phyloP scores from a whole-genome alignment of 2,329 filamentous ascomycete species.

The Didymella segeticola region DNA sequence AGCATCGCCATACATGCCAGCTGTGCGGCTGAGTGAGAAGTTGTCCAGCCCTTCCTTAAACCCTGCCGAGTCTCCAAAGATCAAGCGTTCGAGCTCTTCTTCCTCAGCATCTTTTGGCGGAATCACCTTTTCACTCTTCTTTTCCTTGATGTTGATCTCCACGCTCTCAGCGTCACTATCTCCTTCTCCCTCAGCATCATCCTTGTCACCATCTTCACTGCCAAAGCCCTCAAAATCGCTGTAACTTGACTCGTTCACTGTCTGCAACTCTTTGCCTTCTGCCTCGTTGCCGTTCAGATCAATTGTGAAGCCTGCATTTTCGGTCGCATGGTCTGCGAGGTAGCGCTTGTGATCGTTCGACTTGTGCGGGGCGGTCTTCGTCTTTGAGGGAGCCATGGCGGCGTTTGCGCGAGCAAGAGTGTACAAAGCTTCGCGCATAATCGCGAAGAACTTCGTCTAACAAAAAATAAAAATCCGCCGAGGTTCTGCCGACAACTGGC shows the following conservation, averaged over 20 bases:
- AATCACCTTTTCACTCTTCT: slow-evolving; percentile 32
- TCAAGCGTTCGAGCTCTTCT: slow-evolving; percentile 82
- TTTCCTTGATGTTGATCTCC: slow-evolving; percentile 27
- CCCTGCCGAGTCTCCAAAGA: slow-evolving; percentile 85
- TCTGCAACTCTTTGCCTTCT: slow-evolving; percentile 33
- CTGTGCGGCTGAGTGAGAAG: slow-evolving; percentile 55
- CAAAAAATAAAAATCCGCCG: slow-evolving; percentile 47
- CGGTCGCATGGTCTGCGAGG: slow-evolving; percentile 20
- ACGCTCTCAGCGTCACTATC: slow-evolving; percentile 32
- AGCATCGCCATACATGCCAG: slow-evolving; percentile 31
- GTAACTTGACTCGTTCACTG: slow-evolving; percentile 21
- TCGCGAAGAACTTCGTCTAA: slow-evolving; percentile 32
- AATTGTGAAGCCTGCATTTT: slow-evolving; percentile 23
- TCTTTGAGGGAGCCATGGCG: slow-evolving; percentile 38
- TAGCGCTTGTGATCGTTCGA: slow-evolving; percentile 32
- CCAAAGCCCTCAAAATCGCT: slow-evolving; percentile 38
- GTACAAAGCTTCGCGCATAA: slow-evolving; percentile 19
- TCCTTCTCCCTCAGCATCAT: slow-evolving; percentile 7
- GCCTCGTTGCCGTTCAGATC: slow-evolving; percentile 32
- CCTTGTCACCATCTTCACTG: slow-evolving; percentile 17
- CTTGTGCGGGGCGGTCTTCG: slow-evolving; percentile 28
- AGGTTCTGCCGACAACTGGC: slow-evolving; percentile 12
- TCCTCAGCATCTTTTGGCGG: slow-evolving; percentile 80
- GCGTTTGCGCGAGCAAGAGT: slow-evolving; percentile 17
- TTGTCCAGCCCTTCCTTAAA: slow-evolving; percentile 78